These are phyloP conservation scores for Saksenaea oblongispora DNA, from an alignment of 371 early-diverging fungal species.

Conservation along the genomic window DNA sequence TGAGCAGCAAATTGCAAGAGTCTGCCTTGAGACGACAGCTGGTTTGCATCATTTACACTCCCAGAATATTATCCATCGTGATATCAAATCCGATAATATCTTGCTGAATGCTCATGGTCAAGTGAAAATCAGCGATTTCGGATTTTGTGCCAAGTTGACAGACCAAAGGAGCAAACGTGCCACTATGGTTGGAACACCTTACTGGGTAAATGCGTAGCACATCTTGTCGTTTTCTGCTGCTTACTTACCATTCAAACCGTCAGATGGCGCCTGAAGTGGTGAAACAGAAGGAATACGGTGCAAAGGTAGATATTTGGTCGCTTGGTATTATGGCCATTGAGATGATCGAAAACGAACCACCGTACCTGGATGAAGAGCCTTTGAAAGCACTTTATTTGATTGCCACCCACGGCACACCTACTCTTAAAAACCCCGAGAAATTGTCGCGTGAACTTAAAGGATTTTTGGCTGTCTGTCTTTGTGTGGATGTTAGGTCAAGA, in stretches of 20 bases:
- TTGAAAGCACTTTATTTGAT: constrained; percentile 94
- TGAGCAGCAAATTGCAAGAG: constrained; percentile 90
- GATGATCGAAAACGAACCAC: constrained; percentile 97
- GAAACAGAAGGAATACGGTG: constrained; percentile 86
- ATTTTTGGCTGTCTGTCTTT: constrained; percentile 86
- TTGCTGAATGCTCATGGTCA: constrained; percentile 83
- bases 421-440: constrained; percentile 84
- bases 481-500: constrained; percentile 87
- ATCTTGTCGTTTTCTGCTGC: background rate
- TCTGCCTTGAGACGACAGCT: constrained; percentile 84
- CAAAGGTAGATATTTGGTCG: constrained; percentile 93
- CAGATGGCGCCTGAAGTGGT: constrained; percentile 92
- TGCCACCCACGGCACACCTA: constrained; percentile 96
- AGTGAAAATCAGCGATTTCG: constrained; percentile 92
- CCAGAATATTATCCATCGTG: constrained; percentile 93
- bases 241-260: background rate
- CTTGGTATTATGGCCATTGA: constrained; percentile 96
- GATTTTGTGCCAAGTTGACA: constrained; percentile 93
- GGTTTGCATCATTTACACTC: constrained; percentile 92
- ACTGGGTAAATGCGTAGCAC: constrained; percentile 54
- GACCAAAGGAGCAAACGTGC: constrained; percentile 86
- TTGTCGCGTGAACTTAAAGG: constrained; percentile 80
- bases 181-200: constrained; percentile 97
- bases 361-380: constrained; percentile 94
- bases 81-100: constrained; percentile 97